Conservation (phyloP, 441 rosid genomes). For the Viola pubescens region DNA sequence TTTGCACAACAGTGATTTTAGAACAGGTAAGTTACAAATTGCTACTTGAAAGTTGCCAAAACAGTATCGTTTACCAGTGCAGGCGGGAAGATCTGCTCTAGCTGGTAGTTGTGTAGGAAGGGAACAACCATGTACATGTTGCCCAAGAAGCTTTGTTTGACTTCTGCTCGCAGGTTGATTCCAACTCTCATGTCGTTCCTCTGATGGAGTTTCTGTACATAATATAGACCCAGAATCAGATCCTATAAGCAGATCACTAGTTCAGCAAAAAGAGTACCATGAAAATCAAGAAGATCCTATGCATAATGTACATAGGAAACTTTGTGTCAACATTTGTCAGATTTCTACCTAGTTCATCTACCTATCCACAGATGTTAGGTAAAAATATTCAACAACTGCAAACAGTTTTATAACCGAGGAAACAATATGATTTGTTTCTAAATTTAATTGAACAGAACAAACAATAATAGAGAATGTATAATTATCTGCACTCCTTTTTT, state of each 20-base stretch:
- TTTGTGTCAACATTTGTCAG: not conserved
- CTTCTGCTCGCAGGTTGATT: slow-evolving; percentile 40
- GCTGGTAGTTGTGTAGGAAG: slow-evolving; percentile 86
- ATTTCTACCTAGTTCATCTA: not conserved
- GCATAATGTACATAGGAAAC: slow-evolving; percentile 3
- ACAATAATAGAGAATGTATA: too few relatives aligned
- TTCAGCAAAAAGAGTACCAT: slow-evolving; percentile 2
- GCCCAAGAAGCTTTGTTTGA: slow-evolving; percentile 53
- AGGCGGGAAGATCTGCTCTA: slow-evolving; percentile 81
- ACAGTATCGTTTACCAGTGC: slow-evolving; percentile 45
- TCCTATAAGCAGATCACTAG: slow-evolving; percentile 10
- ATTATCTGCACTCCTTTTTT: too few relatives aligned
- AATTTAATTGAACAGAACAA: too few relatives aligned
- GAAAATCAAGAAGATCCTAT: slow-evolving; percentile 11
- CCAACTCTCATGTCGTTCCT: slow-evolving; percentile 54
- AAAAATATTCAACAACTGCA: too few relatives aligned
- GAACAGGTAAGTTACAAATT: not conserved
- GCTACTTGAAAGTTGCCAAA: not conserved
- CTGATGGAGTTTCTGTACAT: slow-evolving; percentile 47
- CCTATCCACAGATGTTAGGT: not conserved
- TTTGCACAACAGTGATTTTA: not conserved
- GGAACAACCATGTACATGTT: slow-evolving; percentile 34
- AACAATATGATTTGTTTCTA: too few relatives aligned
- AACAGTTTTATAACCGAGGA: too few relatives aligned
- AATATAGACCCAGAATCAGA: slow-evolving; percentile 16